Percentiles rank a stretch among this genome's conserved stretches.
Conservation (phyloP, 1,284 basidiomycete species). For the Caloboletus firmus region DNA sequence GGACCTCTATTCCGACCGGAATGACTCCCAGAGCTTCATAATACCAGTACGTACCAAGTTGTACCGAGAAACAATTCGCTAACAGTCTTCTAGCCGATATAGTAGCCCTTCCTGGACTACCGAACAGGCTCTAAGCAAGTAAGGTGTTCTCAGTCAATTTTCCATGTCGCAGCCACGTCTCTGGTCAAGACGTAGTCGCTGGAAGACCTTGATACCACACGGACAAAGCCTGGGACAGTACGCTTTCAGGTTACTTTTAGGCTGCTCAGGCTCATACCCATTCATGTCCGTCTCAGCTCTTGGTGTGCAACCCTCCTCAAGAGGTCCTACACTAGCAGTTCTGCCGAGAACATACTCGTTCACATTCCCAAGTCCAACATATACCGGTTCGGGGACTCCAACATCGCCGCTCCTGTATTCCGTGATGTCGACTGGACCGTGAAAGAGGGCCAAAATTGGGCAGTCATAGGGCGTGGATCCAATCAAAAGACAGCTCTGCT, state of each 20-base stretch:
- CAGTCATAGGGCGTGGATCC: slow-evolving; percentile 58
- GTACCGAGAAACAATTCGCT: neutral
- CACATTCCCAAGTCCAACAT: slow-evolving; percentile 47
- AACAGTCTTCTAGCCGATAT: too few species aligned
- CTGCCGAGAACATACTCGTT: slow-evolving; percentile 28
- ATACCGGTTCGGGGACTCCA: slow-evolving; percentile 52
- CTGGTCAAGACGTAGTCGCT: slow-evolving; percentile 3
- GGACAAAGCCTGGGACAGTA: neutral
- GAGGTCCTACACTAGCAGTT: slow-evolving; percentile 6
- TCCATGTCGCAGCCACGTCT: slow-evolving; percentile 10
- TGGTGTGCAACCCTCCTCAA: neutral
- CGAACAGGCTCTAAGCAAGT: too few species aligned
- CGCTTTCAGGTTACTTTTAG: neutral
- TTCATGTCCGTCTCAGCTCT: neutral
- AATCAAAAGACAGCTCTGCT: slow-evolving; percentile 55
- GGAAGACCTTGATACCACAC: neutral
- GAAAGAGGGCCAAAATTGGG: slow-evolving; percentile 67
- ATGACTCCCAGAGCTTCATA: neutral
- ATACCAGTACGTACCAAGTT: neutral
- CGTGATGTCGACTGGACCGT: slow-evolving; percentile 60
- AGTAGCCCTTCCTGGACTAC: too few species aligned
- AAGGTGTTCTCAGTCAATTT: neutral
- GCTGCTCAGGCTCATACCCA: too few species aligned
- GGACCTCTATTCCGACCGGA: neutral
- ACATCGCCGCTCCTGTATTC: slow-evolving; percentile 49